Base-by-base conservation (phyloP, 306 rosid species). In the Fagus sylvatica region DNA sequence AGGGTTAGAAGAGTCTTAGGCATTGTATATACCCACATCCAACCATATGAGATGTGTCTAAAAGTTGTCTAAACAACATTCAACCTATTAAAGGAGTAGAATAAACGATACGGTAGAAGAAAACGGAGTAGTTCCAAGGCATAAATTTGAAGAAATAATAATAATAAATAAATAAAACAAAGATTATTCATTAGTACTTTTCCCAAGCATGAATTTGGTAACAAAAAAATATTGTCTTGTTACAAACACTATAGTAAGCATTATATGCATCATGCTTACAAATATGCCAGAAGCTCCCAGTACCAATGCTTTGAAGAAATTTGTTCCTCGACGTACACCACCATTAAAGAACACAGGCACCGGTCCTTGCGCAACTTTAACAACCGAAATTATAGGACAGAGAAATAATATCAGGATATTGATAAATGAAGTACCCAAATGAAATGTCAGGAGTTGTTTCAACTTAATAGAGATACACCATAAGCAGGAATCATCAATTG, bases 251-350 rank as follows among this genome's bases (percentile, higher is more conserved):
- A 2, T 13, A 53, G 59, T 3, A 53, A 17, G 8, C 15, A 17
- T 3, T 6, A 22, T 22, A 1, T 56, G 15, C 13, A 2, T 7
- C 36, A 8, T 61, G 73, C 98, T 92, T 66, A 95, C 99, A 83
- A 95, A 95, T 55, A 95, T 82, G 77, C 99, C 99, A n/a, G 99
- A 85, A 60, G 99, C 99, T 72, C 99, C 99, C 1, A 95, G 90
- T 13, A 98, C 99, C 83, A 95, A 84, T 69, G 99, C 99, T 87
- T 95, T 95, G 81, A 95, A 95, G 34, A 95, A 96, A 78, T 95
- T 98, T 2, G 97, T 95, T 82, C 99, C 99, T 75, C 98, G 92
- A 22, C 94, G 92, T 0, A 95, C 93, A 69, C 99, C 99, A 36
- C 99, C 98, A 73, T 95, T 98, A 86, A 95, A 53, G 76, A 95